Percentiles rank a stretch among this genome's conserved stretches.
Evolutionary conservation across 2,329 filamentous ascomycete species (phyloP).

Genomic region (Colletotrichum liriopes): DNA sequence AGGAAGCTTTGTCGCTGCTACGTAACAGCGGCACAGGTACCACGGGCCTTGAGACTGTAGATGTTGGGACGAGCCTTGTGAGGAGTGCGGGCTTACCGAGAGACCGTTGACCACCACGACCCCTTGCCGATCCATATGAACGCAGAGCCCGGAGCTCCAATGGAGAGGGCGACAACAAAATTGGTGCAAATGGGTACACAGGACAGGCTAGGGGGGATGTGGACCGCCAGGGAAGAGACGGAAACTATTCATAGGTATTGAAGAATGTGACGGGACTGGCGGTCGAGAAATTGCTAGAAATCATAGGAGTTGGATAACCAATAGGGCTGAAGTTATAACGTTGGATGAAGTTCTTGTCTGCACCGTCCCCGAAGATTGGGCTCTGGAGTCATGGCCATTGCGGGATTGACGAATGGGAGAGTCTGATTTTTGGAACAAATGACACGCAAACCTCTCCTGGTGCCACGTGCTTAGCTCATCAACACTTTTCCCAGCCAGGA

Average conservation of each 20-base stretch:
- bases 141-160: not conserved
- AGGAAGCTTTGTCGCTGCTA: not conserved
- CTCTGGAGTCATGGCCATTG: not conserved
- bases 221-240: not conserved
- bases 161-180: not conserved
- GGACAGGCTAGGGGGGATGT: not conserved
- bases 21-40: not conserved
- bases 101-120: constrained; percentile 34
- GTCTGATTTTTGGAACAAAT: not conserved
- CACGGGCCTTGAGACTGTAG: not conserved
- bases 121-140: constrained; percentile 25
- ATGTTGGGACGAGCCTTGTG: not conserved
- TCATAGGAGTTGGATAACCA: not conserved
- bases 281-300: not conserved
- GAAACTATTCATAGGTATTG: not conserved
- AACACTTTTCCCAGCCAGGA: not conserved
- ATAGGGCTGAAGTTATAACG: not conserved
- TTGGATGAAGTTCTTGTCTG: not conserved
- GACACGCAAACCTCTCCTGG: not conserved
- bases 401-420: constrained; percentile 6
- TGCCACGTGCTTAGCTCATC: constrained; percentile 21
- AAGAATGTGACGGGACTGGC: not conserved
- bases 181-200: not conserved
- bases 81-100: constrained; percentile 26
- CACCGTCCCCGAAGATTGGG: constrained; percentile 1